Evolutionary conservation across 2,329 filamentous ascomycete species (phyloP).

Genomic region (Colletotrichum karsti): DNA sequence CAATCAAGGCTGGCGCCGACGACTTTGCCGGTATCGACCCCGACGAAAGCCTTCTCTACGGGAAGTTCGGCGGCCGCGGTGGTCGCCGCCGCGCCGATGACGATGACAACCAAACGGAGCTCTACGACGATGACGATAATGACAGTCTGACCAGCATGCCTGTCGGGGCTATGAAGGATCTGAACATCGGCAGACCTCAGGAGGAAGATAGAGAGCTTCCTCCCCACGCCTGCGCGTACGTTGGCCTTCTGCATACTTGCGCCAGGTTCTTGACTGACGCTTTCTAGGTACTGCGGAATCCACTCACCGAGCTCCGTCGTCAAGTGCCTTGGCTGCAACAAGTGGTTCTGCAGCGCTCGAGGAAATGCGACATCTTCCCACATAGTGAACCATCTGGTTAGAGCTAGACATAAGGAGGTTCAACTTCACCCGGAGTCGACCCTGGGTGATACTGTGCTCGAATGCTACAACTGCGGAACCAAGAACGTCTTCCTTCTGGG

Average conservation of each 20-base stretch:
- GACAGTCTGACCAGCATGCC: constrained; percentile 82
- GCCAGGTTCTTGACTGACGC: neutral
- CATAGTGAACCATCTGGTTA: constrained; percentile 97
- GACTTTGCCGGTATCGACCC: constrained; percentile 74
- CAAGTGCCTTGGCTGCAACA: constrained; percentile 93
- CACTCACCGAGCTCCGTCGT: constrained; percentile 96
- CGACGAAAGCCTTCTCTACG: constrained; percentile 84
- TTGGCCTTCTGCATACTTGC: constrained; percentile 36
- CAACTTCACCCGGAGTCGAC: constrained; percentile 94
- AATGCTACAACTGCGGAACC: constrained; percentile 99
- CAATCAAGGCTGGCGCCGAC: constrained; percentile 88
- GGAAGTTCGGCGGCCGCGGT: constrained; percentile 68
- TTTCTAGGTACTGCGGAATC: constrained; percentile 87
- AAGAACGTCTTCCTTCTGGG: constrained; percentile 98
- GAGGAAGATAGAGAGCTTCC: constrained; percentile 94
- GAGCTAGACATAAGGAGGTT: constrained; percentile 97
- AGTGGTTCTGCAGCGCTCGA: constrained; percentile 98
- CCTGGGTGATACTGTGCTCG: constrained; percentile 93
- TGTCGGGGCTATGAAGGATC: constrained; percentile 76
- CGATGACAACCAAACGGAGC: constrained; percentile 89
- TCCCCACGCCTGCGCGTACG: constrained; percentile 94
- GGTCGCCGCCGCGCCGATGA: constrained; percentile 80
- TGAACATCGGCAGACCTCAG: constrained; percentile 59
- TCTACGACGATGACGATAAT: constrained; percentile 82
- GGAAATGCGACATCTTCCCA: constrained; percentile 97